phyloP scores from a whole-genome alignment of 805 yeast genomes.

The Hanseniaspora taiwanica region DNA sequence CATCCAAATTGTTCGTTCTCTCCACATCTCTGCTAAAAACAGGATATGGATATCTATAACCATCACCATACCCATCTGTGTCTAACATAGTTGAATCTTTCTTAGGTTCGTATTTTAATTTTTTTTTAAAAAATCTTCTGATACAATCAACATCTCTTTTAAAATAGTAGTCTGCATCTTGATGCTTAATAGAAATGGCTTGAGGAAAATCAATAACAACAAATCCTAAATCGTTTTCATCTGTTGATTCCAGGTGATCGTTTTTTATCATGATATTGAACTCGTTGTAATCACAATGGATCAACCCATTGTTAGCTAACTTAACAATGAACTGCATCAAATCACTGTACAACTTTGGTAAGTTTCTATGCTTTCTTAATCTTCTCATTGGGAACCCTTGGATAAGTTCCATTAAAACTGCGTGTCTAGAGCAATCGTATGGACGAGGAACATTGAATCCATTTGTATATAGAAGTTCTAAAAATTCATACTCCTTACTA shows the following conservation, averaged over 20 bases:
- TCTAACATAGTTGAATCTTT: conserved; percentile 62
- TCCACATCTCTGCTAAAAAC: conserved; percentile 61
- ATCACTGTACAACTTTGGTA: conserved; percentile 63
- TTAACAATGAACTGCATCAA: conserved; percentile 78
- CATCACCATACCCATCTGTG: conserved; percentile 70
- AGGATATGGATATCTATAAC: conserved; percentile 66
- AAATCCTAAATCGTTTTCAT: conserved; percentile 47
- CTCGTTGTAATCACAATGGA: conserved; percentile 96
- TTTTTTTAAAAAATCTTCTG: conserved; percentile 65
- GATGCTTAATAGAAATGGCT: conserved; percentile 85
- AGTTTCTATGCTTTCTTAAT: conserved; percentile 54
- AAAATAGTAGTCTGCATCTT: conserved; percentile 78
- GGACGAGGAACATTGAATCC: conserved; percentile 86
- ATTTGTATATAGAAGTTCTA: conserved; percentile 57
- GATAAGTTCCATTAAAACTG: conserved; percentile 84
- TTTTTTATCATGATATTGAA: conserved; percentile 79
- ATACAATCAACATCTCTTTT: conserved; percentile 90
- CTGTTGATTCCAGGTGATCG: conserved; percentile 27
- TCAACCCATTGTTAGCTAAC: conserved; percentile 76
- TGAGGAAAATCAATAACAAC: conserved; percentile 97
- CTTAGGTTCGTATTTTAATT: conserved; percentile 59
- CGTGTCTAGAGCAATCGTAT: conserved; percentile 79
- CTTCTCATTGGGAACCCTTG: conserved; percentile 86
- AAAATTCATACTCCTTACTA: conserved; percentile 78
- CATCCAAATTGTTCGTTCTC: conserved; percentile 60